These are phyloP conservation scores for Melastoma candidum DNA, from an alignment of 441 rosid genomes.

Conservation along the genomic window DNA sequence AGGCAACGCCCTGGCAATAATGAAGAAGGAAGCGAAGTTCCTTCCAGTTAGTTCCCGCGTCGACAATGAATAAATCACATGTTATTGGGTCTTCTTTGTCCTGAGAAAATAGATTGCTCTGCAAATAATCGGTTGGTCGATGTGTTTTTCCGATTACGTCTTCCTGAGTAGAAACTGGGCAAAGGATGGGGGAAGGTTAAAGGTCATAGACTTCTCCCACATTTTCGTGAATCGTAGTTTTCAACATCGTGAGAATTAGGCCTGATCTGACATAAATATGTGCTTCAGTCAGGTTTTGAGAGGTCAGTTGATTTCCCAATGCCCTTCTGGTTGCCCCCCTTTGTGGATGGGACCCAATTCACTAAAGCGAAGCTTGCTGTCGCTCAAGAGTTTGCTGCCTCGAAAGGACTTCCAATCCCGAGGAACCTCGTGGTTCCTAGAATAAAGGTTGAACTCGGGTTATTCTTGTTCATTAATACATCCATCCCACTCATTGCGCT, in stretches of 20 bases:
- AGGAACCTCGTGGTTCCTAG: constrained; percentile 16
- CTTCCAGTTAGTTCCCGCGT: constrained; percentile 44
- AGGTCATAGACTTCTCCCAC: constrained; percentile 5
- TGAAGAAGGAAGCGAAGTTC: constrained; percentile 45
- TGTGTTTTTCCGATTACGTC: constrained; percentile 17
- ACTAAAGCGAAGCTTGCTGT: constrained; percentile 15
- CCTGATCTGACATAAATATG: constrained; percentile 4
- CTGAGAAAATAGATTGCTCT: neutral
- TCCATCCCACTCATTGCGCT: neutral
- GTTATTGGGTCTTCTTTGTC: constrained; percentile 1
- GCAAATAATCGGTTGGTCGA: constrained; percentile 16
- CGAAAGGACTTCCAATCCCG: constrained; percentile 15
- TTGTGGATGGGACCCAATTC: constrained; percentile 19
- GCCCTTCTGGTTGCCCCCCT: constrained; percentile 18
- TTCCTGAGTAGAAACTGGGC: constrained; percentile 15
- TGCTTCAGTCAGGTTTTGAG: constrained; percentile 15
- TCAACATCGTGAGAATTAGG: neutral
- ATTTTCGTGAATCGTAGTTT: neutral
- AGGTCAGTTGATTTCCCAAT: constrained; percentile 10
- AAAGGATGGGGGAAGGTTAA: constrained; percentile 10
- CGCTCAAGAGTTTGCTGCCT: constrained; percentile 15
- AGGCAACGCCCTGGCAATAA: constrained; percentile 51
- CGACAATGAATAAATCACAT: too few relatives aligned
- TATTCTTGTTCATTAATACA: neutral
- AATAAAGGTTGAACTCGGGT: constrained; percentile 10